Percentiles rank a stretch among this genome's conserved stretches.
Conservation (phyloP, 2,329 filamentous ascomycete genomes). For the Tetracladium maxilliforme region DNA sequence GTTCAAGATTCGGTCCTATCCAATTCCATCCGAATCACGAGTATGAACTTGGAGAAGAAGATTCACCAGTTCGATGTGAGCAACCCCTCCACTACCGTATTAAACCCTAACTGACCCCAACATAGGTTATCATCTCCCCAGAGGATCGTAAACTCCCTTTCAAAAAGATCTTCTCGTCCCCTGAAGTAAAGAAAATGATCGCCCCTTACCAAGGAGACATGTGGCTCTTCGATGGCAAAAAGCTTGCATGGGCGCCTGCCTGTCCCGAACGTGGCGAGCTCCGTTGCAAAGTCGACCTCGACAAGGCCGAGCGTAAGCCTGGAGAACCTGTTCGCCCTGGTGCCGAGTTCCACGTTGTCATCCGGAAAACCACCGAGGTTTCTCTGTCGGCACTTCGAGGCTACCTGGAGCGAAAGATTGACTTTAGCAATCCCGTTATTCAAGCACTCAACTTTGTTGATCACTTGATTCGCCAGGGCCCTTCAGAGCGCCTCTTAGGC, state of each 20-base stretch:
- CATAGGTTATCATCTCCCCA: conserved; percentile 52
- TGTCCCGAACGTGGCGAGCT: conserved; percentile 30
- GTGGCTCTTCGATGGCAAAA: conserved; percentile 73
- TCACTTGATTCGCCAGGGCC: conserved; percentile 71
- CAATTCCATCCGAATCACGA: conserved; percentile 59
- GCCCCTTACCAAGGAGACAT: no score
- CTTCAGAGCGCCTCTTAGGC: conserved; percentile 48
- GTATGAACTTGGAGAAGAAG: no score
- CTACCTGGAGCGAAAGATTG: conserved; percentile 47
- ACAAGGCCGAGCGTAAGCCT: conserved; percentile 38
- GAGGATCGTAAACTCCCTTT: conserved; percentile 9
- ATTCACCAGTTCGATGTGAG: conserved; percentile 80
- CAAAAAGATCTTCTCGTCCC: conserved; percentile 8
- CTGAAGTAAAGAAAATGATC: background rate
- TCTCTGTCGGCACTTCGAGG: conserved; percentile 48
- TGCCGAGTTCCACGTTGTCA: conserved; percentile 41
- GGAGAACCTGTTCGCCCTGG: conserved; percentile 11
- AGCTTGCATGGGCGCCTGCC: conserved; percentile 68
- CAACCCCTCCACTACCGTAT: conserved; percentile 8
- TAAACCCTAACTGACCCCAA: conserved; percentile 3
- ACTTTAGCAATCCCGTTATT: conserved; percentile 52
- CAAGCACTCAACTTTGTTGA: conserved; percentile 86
- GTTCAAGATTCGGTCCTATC: conserved; percentile 42
- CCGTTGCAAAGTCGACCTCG: conserved; percentile 54
- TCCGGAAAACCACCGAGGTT: conserved; percentile 53